Base-by-base conservation (phyloP, 2,329 filamentous ascomycete species). In the Sarocladiaceae sp. region DNA sequence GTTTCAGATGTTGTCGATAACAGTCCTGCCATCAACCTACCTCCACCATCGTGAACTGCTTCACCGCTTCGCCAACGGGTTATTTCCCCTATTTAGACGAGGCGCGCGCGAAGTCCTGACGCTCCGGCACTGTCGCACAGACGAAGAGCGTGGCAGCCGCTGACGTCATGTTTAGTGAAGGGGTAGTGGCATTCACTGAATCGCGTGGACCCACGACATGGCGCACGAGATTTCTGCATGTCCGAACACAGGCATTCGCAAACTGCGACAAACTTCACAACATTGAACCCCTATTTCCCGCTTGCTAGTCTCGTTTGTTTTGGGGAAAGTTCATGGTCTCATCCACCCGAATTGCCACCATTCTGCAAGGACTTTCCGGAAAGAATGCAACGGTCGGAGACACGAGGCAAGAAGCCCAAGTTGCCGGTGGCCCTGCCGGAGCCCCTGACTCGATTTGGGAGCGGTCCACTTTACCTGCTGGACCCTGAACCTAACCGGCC, bases 131-230 rank as follows among this genome's bases (percentile, higher is more conserved):
- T 28, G 33, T 42, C 18, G 18, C 7, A 22, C 15, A 42, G 37
- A 33, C 22, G 4, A 23, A 12, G 20, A n/a, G 13, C 23, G 15
- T 29, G 6, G 26, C 44, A 48, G 44, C 44, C 25, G 28, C 44
- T 48, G 44, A 48, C 44, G 44, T 48, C 44, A 48, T 48, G 25
- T 22, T 48, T 17, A 17, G 44, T 48, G 44, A 48, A 48, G 12
- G 12, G 44, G 4, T n/a, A 18, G n/a, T 33, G 25, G 15, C 28
- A 13, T 6, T 22, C 4, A 48, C 11, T 48, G 44, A 48, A 22
- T 48, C 44, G 44, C 44, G 44, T 31, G 17, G 44, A 29, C 28
- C 44, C 44, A 48, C 26, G 44, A 20, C 11, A 15, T 17, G 44
- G n/a, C 26, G 22, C 25, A 33, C 44, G n/a, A 33, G 25, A 48